Evolutionary conservation across 768 basidiomycete species (phyloP).

Genomic region (Rhodocollybia butyracea): DNA sequence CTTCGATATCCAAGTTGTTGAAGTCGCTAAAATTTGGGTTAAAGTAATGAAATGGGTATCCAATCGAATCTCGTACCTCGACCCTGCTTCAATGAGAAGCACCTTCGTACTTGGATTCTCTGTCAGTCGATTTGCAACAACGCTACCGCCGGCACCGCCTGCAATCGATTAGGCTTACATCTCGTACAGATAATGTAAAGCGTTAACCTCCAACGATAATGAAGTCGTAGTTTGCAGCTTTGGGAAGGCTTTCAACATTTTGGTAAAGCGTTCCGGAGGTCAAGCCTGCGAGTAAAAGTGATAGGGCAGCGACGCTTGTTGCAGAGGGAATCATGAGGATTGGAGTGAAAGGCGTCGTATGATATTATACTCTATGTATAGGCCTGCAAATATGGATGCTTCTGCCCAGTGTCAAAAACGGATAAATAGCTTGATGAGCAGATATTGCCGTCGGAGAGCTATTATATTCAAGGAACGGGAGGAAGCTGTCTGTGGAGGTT

Average conservation of each 20-base stretch:
- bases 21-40: neutral
- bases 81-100: conserved; percentile 36
- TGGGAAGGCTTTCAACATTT: neutral
- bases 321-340: too few relatives aligned
- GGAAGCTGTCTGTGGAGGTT: too few relatives aligned
- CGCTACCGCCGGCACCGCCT: conserved; percentile 27
- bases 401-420: too few relatives aligned
- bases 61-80: conserved; percentile 13
- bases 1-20: conserved; percentile 1
- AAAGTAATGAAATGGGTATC: neutral
- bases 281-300: too few relatives aligned
- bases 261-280: neutral
- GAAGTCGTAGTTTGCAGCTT: conserved; percentile 17
- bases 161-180: neutral
- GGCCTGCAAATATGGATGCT: too few relatives aligned
- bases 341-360: too few relatives aligned
- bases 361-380: too few relatives aligned
- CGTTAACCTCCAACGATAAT: conserved; percentile 19
- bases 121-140: conserved; percentile 37
- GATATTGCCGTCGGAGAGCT: too few relatives aligned
- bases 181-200: neutral
- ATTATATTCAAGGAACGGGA: too few relatives aligned
- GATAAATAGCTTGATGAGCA: too few relatives aligned
- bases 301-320: too few relatives aligned
- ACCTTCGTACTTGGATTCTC: conserved; percentile 36